phyloP scores from a whole-genome alignment of 176 grass and related monocot genomes.

The Phragmites australis region DNA sequence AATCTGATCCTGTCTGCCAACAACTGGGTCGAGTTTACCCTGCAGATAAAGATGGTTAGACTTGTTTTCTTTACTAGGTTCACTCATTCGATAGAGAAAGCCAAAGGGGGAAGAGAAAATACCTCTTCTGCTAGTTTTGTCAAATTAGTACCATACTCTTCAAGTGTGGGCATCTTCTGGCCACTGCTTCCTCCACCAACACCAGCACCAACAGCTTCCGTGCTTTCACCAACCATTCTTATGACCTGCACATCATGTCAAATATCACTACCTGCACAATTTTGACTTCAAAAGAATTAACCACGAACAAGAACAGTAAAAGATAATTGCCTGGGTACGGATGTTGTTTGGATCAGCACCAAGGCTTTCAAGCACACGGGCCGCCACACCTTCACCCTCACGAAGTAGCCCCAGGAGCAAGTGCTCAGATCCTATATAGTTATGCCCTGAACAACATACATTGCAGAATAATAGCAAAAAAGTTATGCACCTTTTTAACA shows the following conservation, averaged over 20 bases:
- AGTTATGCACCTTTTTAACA: slow-evolving; percentile 6
- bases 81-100: neutral
- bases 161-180: slow-evolving; percentile 96
- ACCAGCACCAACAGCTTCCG: slow-evolving; percentile 88
- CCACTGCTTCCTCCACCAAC: slow-evolving; percentile 92
- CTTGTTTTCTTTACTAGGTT: neutral
- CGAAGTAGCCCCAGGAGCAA: slow-evolving; percentile 85
- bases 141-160: slow-evolving; percentile 98
- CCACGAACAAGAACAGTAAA: slow-evolving; percentile 3
- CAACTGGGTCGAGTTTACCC: slow-evolving; percentile 96
- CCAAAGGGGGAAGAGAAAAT: slow-evolving; percentile 13
- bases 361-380: slow-evolving; percentile 87
- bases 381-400: slow-evolving; percentile 96
- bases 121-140: slow-evolving; percentile 98
- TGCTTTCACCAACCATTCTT: slow-evolving; percentile 97
- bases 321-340: slow-evolving; percentile 73
- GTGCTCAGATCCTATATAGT: slow-evolving; percentile 96
- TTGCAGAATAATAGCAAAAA: slow-evolving; percentile 18
- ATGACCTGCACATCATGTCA: slow-evolving; percentile 66
- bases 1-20: slow-evolving; percentile 85
- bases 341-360: slow-evolving; percentile 92
- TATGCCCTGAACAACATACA: slow-evolving; percentile 71
- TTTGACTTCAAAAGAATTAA: neutral
- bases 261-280: neutral
- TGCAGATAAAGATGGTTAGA: slow-evolving; percentile 40